Conservation (phyloP, 2,329 filamentous ascomycete species). For the Cladosporium velox region DNA sequence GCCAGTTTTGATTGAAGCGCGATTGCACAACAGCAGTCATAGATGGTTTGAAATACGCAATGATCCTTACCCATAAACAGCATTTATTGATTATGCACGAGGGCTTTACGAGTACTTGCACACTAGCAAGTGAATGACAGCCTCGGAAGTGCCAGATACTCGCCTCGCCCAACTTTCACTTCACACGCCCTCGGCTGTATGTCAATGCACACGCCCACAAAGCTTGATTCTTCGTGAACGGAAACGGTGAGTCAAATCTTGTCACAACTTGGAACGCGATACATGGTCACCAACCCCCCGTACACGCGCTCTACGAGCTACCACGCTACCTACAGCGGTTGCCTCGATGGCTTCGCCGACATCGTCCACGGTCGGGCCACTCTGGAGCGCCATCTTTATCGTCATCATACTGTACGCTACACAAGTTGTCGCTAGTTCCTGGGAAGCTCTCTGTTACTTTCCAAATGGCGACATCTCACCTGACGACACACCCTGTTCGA, state of each 20-base stretch:
- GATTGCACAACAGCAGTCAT: background rate
- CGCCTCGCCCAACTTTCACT: background rate
- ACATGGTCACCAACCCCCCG: background rate
- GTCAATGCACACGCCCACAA: background rate
- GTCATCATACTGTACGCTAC: background rate
- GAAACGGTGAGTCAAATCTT: background rate
- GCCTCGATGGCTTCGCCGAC: background rate
- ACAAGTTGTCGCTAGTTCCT: background rate
- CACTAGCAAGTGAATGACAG: background rate
- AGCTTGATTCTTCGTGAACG: background rate
- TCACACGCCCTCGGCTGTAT: background rate
- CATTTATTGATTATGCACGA: background rate
- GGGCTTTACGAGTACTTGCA: background rate
- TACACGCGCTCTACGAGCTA: background rate
- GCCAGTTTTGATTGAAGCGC: background rate
- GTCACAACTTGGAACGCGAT: background rate
- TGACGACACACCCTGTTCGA: conserved; percentile 31
- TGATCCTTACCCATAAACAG: background rate
- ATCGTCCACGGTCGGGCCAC: background rate
- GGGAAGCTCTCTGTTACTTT: conserved; percentile 35
- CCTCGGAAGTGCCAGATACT: background rate
- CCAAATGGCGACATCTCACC: conserved; percentile 37
- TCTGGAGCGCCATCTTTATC: background rate
- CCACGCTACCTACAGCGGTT: background rate
- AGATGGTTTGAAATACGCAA: background rate